Percentiles rank a stretch among this genome's conserved stretches.
These are phyloP conservation scores for Debaryomycetaceae sp. DNA, from an alignment of 1,139 yeast genomes.

Conservation along the genomic window DNA sequence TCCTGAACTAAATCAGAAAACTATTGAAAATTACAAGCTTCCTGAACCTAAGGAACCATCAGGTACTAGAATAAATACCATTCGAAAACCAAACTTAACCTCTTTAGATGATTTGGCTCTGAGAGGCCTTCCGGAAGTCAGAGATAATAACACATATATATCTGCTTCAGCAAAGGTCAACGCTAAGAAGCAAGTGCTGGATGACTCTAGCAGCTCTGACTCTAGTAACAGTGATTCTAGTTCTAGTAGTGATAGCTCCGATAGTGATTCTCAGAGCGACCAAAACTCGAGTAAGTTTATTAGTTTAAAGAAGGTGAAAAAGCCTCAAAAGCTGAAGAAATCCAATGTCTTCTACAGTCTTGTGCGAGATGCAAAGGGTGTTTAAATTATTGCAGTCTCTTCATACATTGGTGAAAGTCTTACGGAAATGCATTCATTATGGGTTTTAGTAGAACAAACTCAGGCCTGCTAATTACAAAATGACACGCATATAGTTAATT, in stretches of 20 bases:
- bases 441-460: too few species aligned
- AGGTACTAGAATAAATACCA: background rate
- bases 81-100: conserved; percentile 35
- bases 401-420: too few species aligned
- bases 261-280: conserved; percentile 25
- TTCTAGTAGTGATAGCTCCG: conserved; percentile 4
- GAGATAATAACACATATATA: conserved; percentile 31
- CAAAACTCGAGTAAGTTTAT: conserved; percentile 28
- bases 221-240: conserved; percentile 14
- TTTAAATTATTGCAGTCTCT: too few species aligned
- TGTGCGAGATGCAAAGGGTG: conserved; percentile 44
- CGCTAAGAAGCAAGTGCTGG: background rate
- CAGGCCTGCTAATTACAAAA: too few species aligned
- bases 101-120: conserved; percentile 56
- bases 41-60: conserved; percentile 21
- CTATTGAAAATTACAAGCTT: too few species aligned
- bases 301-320: conserved; percentile 6
- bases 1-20: conserved; percentile 2
- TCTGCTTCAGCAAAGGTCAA: conserved; percentile 1
- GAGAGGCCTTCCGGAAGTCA: conserved; percentile 63
- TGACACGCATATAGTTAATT: too few species aligned
- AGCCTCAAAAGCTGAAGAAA: conserved; percentile 8
- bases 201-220: conserved; percentile 15
- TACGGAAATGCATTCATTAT: too few species aligned
- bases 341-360: conserved; percentile 32